These are phyloP conservation scores for Fusarium sterilihyphosum DNA, from an alignment of 2,329 filamentous ascomycete species.

Conservation along the genomic window DNA sequence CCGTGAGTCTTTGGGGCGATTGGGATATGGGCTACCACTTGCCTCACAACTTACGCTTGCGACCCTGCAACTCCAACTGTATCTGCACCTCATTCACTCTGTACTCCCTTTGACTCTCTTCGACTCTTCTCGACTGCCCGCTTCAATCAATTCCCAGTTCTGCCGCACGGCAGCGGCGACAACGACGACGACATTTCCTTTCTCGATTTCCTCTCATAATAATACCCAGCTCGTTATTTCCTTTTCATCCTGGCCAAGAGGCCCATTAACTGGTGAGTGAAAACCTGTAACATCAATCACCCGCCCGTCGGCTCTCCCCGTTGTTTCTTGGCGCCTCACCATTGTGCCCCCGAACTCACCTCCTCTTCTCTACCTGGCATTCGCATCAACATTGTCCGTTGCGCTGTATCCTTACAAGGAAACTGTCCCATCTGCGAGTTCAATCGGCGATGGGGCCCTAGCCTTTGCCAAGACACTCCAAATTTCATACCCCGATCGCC, in stretches of 20 bases:
- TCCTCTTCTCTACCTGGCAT: background rate
- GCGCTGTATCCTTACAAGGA: background rate
- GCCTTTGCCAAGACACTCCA: slow-evolving; percentile 6
- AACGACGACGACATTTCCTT: background rate
- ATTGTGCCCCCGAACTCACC: slow-evolving; percentile 5
- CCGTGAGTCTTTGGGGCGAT: slow-evolving; percentile 49
- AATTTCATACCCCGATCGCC: slow-evolving; percentile 20
- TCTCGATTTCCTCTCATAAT: background rate
- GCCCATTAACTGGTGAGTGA: slow-evolving; percentile 36
- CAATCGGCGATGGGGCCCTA: slow-evolving; percentile 13
- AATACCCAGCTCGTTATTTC: slow-evolving; percentile 13
- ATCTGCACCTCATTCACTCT: slow-evolving; percentile 33
- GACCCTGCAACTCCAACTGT: slow-evolving; percentile 42
- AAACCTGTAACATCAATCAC: background rate
- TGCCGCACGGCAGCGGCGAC: slow-evolving; percentile 32
- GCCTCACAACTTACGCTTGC: slow-evolving; percentile 46
- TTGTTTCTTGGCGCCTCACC: slow-evolving; percentile 6
- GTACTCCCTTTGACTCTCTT: slow-evolving; percentile 36
- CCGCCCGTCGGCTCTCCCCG: slow-evolving; percentile 1
- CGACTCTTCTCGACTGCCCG: slow-evolving; percentile 32
- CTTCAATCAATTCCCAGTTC: slow-evolving; percentile 19
- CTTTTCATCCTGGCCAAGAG: slow-evolving; percentile 23
- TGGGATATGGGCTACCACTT: slow-evolving; percentile 52
- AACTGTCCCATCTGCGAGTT: background rate
- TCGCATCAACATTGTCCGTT: background rate